Base-by-base conservation (phyloP, 176 grass and related monocot genomes). In the Zoysia pacifica region DNA sequence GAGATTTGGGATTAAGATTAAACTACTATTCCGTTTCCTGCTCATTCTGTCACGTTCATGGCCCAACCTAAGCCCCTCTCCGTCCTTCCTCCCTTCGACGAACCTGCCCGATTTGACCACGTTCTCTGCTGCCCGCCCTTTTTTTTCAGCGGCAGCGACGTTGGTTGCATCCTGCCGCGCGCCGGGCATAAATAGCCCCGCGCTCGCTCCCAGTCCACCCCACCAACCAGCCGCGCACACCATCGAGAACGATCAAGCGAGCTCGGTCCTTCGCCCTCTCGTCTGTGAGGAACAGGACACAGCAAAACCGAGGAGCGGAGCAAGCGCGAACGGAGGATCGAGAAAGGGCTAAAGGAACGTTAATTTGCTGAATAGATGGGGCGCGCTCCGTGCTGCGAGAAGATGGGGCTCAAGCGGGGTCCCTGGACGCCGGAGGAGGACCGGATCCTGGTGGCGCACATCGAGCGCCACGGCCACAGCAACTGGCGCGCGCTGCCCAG, bases 401-500 rank as follows among this genome's bases (percentile, higher is more conserved):
- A 97, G 86, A 50, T 62, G 72, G 93, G 93, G 37, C 84, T 97
- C 1, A 97, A 93, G 73, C 87, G 87, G 78, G 93, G 93, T 0
- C 86, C 93, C 0, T 97, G 93, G 93, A 97, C 90, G 78, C 63
- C 68, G 12, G 90, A 91, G 85, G 93, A 97, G 40, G 93, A 97
- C 82, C 79, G 60, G 75, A 50, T 56, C 20, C 89, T 97, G 7
- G 65, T 89, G 16, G 73, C 86, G 48, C 89, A 91, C 69, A 93
- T 97, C 78, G 72, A 89, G 70, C 89, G 69, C 9, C 73, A 97
- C 70, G 93, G 93, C 19, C 93, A 97, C 83, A 87, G 69, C 80
- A 97, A 93, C 79, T 97, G 93, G 93, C 88, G 93, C 55, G 86
- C 90, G 78, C 88, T 97, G 36, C 93, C 93, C 2, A 93, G 87